Base-by-base conservation (phyloP, 176 grass and related monocot species). In the Zoysia pacifica region DNA sequence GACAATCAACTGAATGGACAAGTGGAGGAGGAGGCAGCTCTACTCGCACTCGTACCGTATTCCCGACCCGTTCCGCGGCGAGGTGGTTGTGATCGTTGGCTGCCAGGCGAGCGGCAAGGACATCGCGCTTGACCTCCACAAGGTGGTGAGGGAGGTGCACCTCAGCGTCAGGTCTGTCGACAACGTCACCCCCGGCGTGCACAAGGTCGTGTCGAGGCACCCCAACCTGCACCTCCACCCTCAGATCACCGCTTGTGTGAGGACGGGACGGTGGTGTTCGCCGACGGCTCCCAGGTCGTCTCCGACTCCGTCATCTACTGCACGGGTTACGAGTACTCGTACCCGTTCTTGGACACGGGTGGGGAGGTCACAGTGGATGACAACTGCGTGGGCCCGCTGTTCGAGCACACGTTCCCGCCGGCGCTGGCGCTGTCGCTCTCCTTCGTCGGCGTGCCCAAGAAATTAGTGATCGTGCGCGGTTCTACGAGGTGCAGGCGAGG, bases 21-120 rank as follows among this genome's bases (percentile, higher is more conserved):
- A 5, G 5, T 87, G 82, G 89, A 82, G 16, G 5, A 37, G 73
- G 19, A 56, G 65, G 52, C 85, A 91, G 9, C 61, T 91, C 38
- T 85, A 91, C 2, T 44, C 35, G 8, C 89, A 91, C 79, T 87
- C 86, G 11, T 91, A 91, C 75, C 69, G 89, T 0, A n/a, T 81
- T 8, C 85, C 81, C 1, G 85, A 85, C 7, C 16, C 73, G 0
- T 82, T 87, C 69, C 9, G 1, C 0, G 73, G 10, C 69, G 51
- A 87, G 44, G 82, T 85, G 14, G 79, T 83, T 14, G 84, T 91
- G 13, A 5, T 91, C 3, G 76, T 81, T 9, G 84, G 89, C 8
- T 80, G 49, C 49, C 41, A 42, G 0, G 7, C 10, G 7, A 91
- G 89, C 68, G 84, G 89, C 58, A 35, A 13, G 67, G 89, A 91